Conservation (phyloP, 345 rosid species). For the Kernera saxatilis region DNA sequence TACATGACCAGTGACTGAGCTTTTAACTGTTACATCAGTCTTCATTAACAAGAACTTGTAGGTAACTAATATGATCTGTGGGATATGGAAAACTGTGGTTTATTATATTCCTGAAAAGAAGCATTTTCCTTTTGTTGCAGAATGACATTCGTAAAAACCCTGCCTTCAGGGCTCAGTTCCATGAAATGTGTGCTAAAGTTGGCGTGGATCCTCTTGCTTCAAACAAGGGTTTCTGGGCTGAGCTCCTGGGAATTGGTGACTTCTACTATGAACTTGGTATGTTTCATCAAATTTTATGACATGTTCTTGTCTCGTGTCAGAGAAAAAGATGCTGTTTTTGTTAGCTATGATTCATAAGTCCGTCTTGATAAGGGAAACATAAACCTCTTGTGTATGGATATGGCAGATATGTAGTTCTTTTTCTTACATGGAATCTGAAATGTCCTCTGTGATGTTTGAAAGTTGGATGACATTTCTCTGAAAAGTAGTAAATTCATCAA, state of each 20-base stretch:
- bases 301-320: neutral
- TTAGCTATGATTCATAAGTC: neutral
- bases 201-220: constrained; percentile 98
- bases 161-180: constrained; percentile 78
- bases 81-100: neutral
- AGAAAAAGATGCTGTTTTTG: neutral
- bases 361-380: neutral
- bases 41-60: neutral
- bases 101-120: neutral
- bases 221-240: constrained; percentile 94
- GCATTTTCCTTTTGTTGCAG: constrained; percentile 36
- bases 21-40: too few relatives aligned
- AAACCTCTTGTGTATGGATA: neutral
- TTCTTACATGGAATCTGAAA: neutral
- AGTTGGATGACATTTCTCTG: neutral
- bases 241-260: constrained; percentile 94
- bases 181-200: constrained; percentile 92
- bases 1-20: too few relatives aligned
- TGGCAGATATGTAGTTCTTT: neutral
- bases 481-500: constrained; percentile 33
- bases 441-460: neutral
- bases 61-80: neutral
- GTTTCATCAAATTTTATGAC: neutral
- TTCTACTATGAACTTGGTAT: constrained; percentile 90
- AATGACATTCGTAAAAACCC: constrained; percentile 88